These are phyloP conservation scores for Debaryomyces sp. DNA, from an alignment of 1,139 yeast genomes.

Conservation along the genomic window DNA sequence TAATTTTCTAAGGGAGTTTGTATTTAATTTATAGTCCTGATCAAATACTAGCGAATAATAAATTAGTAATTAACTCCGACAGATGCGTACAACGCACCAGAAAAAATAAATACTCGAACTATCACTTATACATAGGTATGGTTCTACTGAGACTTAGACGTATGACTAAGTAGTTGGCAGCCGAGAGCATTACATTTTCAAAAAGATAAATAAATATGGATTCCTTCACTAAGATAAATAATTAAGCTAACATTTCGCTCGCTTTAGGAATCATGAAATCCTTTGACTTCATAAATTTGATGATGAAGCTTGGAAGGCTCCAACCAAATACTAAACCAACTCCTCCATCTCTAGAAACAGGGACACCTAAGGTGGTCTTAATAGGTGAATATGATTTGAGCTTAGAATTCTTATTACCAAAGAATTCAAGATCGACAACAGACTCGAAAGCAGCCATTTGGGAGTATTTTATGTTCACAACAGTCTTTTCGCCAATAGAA, in stretches of 20 bases:
- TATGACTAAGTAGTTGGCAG: too few species aligned
- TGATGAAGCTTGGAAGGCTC: conserved; percentile 25
- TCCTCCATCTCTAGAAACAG: conserved; percentile 32
- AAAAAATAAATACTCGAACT: not conserved
- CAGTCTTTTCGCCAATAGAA: conserved; percentile 17
- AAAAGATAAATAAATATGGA: not conserved
- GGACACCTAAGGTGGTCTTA: conserved; percentile 18
- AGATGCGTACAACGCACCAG: not conserved
- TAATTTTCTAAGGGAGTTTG: not conserved
- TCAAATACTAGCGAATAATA: not conserved
- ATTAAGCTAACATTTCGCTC: not conserved
- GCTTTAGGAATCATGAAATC: conserved; percentile 11
- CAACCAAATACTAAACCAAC: conserved; percentile 27
- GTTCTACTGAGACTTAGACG: too few species aligned
- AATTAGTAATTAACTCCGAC: not conserved
- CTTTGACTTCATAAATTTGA: conserved; percentile 19
- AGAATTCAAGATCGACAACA: conserved; percentile 13
- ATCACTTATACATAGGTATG: too few species aligned
- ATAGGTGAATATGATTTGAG: conserved; percentile 1
- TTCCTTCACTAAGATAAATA: not conserved
- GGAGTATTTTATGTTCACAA: conserved; percentile 21
- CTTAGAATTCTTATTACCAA: conserved; percentile 2
- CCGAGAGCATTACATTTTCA: too few species aligned
- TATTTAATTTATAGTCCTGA: not conserved
- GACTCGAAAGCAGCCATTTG: conserved; percentile 18